These are phyloP conservation scores for Neonectria sp. DNA, from an alignment of 2,329 filamentous ascomycete genomes.

Conservation along the genomic window DNA sequence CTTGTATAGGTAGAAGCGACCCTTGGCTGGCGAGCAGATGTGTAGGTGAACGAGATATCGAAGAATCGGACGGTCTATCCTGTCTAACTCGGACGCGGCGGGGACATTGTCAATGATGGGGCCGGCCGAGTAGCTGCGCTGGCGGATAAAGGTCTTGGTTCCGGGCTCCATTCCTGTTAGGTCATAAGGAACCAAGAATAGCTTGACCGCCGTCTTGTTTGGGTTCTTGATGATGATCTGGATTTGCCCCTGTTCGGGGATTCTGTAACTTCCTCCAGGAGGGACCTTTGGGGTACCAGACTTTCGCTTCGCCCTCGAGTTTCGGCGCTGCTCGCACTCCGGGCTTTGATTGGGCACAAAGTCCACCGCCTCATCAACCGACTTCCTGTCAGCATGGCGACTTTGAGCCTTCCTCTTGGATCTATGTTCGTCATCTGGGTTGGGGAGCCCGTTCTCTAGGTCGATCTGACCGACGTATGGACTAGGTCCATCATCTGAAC, in stretches of 20 bases:
- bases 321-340: slow-evolving; percentile 47
- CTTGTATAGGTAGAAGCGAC: slow-evolving; percentile 91
- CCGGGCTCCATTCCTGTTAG: slow-evolving; percentile 92
- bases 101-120: slow-evolving; percentile 81
- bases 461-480: slow-evolving; percentile 97
- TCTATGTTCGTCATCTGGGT: slow-evolving; percentile 63
- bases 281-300: slow-evolving; percentile 71
- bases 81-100: slow-evolving; percentile 43
- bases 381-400: slow-evolving; percentile 57
- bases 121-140: slow-evolving; percentile 92
- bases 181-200: slow-evolving; percentile 95
- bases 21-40: slow-evolving; percentile 88
- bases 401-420: slow-evolving; percentile 65
- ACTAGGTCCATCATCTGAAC: slow-evolving; percentile 87
- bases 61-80: slow-evolving; percentile 76
- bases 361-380: slow-evolving; percentile 46
- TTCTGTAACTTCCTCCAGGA: slow-evolving; percentile 91
- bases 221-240: slow-evolving; percentile 99
- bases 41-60: slow-evolving; percentile 94
- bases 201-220: slow-evolving; percentile 97
- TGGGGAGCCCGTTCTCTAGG: slow-evolving; percentile 83
- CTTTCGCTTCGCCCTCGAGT: slow-evolving; percentile 66
- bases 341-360: slow-evolving; percentile 36
- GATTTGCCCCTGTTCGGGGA: slow-evolving; percentile 92
- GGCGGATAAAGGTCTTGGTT: slow-evolving; percentile 95